These are phyloP conservation scores for Dothideomycetes sp. DNA, from an alignment of 2,329 filamentous ascomycete genomes.

Conservation along the genomic window DNA sequence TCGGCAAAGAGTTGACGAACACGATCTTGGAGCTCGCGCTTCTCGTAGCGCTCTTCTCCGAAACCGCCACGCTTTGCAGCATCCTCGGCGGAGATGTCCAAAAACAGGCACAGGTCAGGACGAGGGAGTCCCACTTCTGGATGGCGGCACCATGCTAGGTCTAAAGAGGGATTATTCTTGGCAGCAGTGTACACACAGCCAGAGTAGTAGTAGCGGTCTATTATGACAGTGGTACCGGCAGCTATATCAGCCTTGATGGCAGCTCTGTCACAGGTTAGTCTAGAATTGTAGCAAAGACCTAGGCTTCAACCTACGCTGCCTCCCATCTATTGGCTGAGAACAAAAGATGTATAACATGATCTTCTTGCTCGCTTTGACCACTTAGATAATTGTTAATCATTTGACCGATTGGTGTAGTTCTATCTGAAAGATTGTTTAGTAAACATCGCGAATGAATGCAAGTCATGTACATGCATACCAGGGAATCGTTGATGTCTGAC, in stretches of 20 bases:
- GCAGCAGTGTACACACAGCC: constrained; percentile 89
- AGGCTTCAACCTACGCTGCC: constrained; percentile 25
- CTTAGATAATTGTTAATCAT: constrained; percentile 80
- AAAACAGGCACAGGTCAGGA: constrained; percentile 78
- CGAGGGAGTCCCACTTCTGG: constrained; percentile 79
- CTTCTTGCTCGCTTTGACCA: constrained; percentile 61
- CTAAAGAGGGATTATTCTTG: constrained; percentile 61
- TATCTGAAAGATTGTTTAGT: too few relatives aligned
- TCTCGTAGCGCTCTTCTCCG: constrained; percentile 83
- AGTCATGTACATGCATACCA: constrained; percentile 30
- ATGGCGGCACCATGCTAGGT: constrained; percentile 67
- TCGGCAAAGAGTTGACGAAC: constrained; percentile 64
- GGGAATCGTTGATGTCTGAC: constrained; percentile 56
- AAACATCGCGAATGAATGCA: background rate
- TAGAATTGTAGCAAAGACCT: background rate
- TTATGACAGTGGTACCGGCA: constrained; percentile 63
- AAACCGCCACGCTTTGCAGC: constrained; percentile 73
- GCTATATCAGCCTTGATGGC: constrained; percentile 37
- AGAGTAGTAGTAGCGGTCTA: constrained; percentile 92
- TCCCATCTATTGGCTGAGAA: constrained; percentile 94
- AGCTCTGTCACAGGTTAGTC: constrained; percentile 14
- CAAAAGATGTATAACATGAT: constrained; percentile 80
- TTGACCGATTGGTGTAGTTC: constrained; percentile 71
- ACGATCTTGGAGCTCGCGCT: constrained; percentile 65
- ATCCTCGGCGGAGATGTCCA: constrained; percentile 65